phyloP scores from a whole-genome alignment of 2,329 filamentous ascomycete species.

The Paracorniculantispora psalliotae region DNA sequence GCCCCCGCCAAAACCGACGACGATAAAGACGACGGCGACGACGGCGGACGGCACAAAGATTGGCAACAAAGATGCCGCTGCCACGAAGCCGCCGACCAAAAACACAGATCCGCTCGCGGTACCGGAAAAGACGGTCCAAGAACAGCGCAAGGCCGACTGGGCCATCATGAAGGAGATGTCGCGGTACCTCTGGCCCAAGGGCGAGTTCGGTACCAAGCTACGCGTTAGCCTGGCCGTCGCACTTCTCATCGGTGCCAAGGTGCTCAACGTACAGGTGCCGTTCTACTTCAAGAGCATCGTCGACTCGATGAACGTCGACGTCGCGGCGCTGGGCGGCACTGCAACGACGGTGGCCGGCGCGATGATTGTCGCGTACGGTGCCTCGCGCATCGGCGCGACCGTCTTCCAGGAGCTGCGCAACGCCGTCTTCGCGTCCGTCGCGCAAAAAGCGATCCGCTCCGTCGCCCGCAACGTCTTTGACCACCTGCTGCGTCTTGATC shows the following conservation, averaged over 20 bases:
- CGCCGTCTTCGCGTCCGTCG: conserved; percentile 92
- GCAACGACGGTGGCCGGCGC: conserved; percentile 84
- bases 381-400: conserved; percentile 80
- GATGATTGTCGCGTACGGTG: conserved; percentile 90
- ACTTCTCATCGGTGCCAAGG: conserved; percentile 83
- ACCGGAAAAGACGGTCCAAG: conserved; percentile 56
- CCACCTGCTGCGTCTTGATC: conserved; percentile 80
- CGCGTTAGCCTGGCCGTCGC: conserved; percentile 81
- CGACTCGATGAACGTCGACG: conserved; percentile 95
- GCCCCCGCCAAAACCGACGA: conserved; percentile 11
- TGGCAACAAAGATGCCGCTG: conserved; percentile 17
- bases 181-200: conserved; percentile 92
- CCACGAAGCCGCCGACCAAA: conserved; percentile 16
- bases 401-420: conserved; percentile 92
- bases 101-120: conserved; percentile 28
- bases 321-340: conserved; percentile 79
- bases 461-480: conserved; percentile 92
- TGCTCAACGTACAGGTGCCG: conserved; percentile 94
- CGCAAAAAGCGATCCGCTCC: conserved; percentile 89
- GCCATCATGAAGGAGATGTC: conserved; percentile 98
- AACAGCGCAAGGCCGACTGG: conserved; percentile 96
- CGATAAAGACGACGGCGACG: not conserved
- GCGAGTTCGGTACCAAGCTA: conserved; percentile 65
- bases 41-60: conserved; percentile 10
- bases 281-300: conserved; percentile 99